These are phyloP conservation scores for Sphagnum contortum DNA, from an alignment of 225 moss, liverwort and hornwort genomes.

Conservation along the genomic window DNA sequence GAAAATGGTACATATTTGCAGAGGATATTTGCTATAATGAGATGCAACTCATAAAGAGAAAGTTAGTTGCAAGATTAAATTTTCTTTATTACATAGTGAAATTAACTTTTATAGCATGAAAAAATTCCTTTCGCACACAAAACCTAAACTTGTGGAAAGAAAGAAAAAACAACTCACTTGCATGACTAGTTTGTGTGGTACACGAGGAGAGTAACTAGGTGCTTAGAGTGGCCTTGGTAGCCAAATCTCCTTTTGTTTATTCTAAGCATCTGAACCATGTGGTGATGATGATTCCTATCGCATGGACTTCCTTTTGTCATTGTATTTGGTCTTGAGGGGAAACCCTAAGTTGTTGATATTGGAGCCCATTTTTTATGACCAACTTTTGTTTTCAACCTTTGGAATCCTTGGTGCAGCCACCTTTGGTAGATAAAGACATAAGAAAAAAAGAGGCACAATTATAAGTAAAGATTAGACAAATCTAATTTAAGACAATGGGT, in stretches of 20 bases:
- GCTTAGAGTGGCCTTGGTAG: background rate
- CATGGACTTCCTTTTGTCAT: background rate
- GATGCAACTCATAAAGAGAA: too few species aligned
- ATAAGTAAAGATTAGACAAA: background rate
- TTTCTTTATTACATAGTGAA: too few species aligned
- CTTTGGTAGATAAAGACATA: background rate
- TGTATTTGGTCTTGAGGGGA: background rate
- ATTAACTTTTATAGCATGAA: background rate
- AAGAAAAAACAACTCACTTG: background rate
- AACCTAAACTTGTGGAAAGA: background rate
- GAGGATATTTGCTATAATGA: too few species aligned
- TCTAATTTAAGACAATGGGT: too few species aligned
- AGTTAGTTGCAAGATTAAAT: too few species aligned
- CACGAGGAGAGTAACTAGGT: background rate
- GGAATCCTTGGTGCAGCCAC: conserved; percentile 3
- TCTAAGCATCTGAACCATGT: background rate
- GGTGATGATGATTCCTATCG: background rate
- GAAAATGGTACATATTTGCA: too few species aligned
- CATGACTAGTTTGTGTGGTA: background rate
- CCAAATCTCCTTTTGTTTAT: too few species aligned
- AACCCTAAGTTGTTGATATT: conserved; percentile 6
- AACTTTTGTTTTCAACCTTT: background rate
- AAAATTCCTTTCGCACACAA: background rate
- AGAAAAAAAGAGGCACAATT: background rate
- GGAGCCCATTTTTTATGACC: background rate